Evolutionary conservation across 768 basidiomycete species (phyloP).

Genomic region (Hericium erinaceus): DNA sequence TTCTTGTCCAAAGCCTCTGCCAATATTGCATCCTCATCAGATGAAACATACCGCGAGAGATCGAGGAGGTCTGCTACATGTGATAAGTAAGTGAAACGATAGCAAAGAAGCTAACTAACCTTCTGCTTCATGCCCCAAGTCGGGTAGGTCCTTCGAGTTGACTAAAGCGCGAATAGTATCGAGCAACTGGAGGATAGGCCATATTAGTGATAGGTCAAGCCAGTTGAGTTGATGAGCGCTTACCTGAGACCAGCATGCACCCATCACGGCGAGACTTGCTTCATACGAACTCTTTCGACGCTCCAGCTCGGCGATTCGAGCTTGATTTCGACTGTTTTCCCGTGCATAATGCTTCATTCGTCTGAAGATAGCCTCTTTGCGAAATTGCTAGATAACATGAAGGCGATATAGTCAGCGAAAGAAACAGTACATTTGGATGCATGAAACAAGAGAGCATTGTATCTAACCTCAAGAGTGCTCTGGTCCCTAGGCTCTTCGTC

Average conservation of each 20-base stretch:
- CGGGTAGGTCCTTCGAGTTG: constrained; percentile 35
- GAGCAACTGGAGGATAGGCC: constrained; percentile 38
- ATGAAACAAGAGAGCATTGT: constrained; percentile 8
- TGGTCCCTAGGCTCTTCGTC: constrained; percentile 18
- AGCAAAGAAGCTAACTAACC: constrained; percentile 8
- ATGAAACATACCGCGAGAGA: constrained; percentile 5
- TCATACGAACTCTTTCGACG: constrained; percentile 57
- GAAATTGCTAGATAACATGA: constrained; percentile 48
- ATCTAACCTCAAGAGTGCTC: constrained; percentile 56
- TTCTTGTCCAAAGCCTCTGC: constrained; percentile 42
- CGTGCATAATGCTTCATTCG: constrained; percentile 78
- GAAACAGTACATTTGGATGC: neutral
- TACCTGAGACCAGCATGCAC: constrained; percentile 78
- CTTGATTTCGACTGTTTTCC: constrained; percentile 57
- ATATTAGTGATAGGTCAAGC: too few relatives aligned
- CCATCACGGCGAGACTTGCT: constrained; percentile 62
- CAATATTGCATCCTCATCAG: constrained; percentile 14
- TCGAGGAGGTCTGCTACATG: constrained; percentile 11
- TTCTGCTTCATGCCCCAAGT: constrained; percentile 25
- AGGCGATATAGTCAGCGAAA: neutral
- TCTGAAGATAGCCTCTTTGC: constrained; percentile 80
- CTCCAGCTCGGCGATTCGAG: constrained; percentile 56
- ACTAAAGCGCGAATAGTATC: constrained; percentile 56
- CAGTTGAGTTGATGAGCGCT: too few relatives aligned
- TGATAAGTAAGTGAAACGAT: constrained; percentile 14